Evolutionary conservation across 1,139 yeast species (phyloP), one percentile per base, ranked within the genome.

Genomic region (Pneumocystis canis): DNA sequence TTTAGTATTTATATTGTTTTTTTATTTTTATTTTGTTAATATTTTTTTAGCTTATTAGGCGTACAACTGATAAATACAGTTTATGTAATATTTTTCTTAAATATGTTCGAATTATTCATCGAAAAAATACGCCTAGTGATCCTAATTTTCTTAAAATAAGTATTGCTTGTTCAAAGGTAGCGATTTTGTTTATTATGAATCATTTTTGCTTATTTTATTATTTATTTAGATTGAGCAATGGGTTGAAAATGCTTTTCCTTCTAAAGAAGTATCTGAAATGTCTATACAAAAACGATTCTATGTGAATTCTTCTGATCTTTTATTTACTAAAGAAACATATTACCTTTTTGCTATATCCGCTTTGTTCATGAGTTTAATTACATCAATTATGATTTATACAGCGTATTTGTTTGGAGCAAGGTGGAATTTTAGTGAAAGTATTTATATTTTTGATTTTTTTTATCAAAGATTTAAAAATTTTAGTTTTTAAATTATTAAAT

Each of bases 141-240:
- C 95, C 96, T 68, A 87, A 87, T 76, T 94, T 88, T 75, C 78
- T 92, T 72, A 81, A 83, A 67, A 82, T 94, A 67, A 95, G 94
- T 67, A 82, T 89, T 67, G 82, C 83, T 68, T 87, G 96, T 73
- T 96, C 95, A 62, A 87, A 87, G 74, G 58, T 56, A n/a, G 57
- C 7, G 28, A 41, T 82, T 89, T 68, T 95, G 88, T 71, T 94
- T 86, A 74, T 85, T 82, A 16, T 11, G 18, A 5, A n/a, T n/a
- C n/a, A n/a, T n/a, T n/a, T n/a, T n/a, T n/a, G n/a, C n/a, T n/a
- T 73, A 84, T 90, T 70, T 30, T 14, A 28, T 53, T 18, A 47
- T 28, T 5, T 28, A 28, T 30, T 14, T 25, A 30, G 59, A 96
- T 90, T 63, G 72, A 73, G 63, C 73, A 75, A 63, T 68, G 67